Conservation (phyloP, 169 alveolate genomes). For the Ichthyophthirius multifiliis region DNA sequence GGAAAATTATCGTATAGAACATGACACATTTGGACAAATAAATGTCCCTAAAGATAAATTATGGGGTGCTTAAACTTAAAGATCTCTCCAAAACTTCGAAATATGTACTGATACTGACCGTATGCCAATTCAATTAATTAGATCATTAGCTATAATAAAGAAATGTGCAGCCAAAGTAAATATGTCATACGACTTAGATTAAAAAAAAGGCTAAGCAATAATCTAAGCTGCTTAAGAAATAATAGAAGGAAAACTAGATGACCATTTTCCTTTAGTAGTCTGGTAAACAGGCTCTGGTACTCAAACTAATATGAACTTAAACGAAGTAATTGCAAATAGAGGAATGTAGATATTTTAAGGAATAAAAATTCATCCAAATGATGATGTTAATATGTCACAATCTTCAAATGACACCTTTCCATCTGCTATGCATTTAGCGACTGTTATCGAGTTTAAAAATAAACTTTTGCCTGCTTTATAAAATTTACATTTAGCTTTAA, state of each 20-base stretch:
- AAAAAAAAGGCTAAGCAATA: slow-evolving; percentile 67
- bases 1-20: slow-evolving; percentile 58
- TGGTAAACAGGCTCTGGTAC: slow-evolving; percentile 94
- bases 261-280: slow-evolving; percentile 89
- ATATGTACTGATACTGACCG: slow-evolving; percentile 82
- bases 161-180: slow-evolving; percentile 87
- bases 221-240: slow-evolving; percentile 88
- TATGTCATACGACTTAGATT: slow-evolving; percentile 62
- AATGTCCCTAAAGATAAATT: slow-evolving; percentile 77
- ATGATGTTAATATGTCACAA: slow-evolving; percentile 87
- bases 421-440: slow-evolving; percentile 90
- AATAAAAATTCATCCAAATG: slow-evolving; percentile 89
- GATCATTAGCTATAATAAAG: slow-evolving; percentile 86
- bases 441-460: slow-evolving; percentile 66
- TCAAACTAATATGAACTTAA: slow-evolving; percentile 89
- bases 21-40: slow-evolving; percentile 82
- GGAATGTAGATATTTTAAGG: slow-evolving; percentile 89
- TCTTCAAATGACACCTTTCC: slow-evolving; percentile 91
- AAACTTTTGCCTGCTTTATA: slow-evolving; percentile 60
- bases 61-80: slow-evolving; percentile 91
- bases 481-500: slow-evolving; percentile 55
- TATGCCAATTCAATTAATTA: slow-evolving; percentile 82
- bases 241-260: slow-evolving; percentile 73
- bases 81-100: slow-evolving; percentile 86
- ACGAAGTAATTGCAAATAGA: slow-evolving; percentile 89